Percentiles rank a stretch among this genome's conserved stretches.
Conservation (phyloP, 139 green algal genomes). For the Gonium pectorale region DNA sequence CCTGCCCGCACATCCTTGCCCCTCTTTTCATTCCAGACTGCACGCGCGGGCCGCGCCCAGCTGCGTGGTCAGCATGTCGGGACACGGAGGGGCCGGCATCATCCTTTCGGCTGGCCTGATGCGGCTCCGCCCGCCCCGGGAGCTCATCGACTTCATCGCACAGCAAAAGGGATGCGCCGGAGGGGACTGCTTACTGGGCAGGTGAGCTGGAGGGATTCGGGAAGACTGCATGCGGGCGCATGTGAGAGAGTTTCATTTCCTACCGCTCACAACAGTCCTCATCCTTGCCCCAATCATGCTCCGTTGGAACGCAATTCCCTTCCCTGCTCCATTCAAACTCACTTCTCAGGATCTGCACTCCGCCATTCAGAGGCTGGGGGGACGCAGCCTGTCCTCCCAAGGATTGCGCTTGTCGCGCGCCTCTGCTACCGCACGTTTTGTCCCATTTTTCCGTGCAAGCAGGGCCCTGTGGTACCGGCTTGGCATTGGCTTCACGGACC, state of each 20-base stretch:
- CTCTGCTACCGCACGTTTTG: neutral
- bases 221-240: neutral
- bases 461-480: conserved; percentile 30
- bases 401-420: neutral
- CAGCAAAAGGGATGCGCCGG: conserved; percentile 17
- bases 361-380: neutral
- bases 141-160: conserved; percentile 5
- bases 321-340: too few species aligned
- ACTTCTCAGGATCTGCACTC: neutral
- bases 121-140: conserved; percentile 5
- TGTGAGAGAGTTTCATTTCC: too few species aligned
- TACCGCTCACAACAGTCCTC: too few species aligned
- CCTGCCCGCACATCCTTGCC: neutral
- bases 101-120: conserved; percentile 34
- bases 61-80: neutral
- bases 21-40: too few species aligned
- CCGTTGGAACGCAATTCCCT: too few species aligned
- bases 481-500: conserved; percentile 35
- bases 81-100: conserved; percentile 34
- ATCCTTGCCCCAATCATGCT: too few species aligned
- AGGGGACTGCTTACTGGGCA: conserved; percentile 31
- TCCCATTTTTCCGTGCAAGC: neutral
- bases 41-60: neutral
- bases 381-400: neutral
- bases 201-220: neutral